A percentile compares a stretch with the other conserved stretches of the same genome.
Conservation (phyloP, 257 asterid species). For the Mentha longifolia region DNA sequence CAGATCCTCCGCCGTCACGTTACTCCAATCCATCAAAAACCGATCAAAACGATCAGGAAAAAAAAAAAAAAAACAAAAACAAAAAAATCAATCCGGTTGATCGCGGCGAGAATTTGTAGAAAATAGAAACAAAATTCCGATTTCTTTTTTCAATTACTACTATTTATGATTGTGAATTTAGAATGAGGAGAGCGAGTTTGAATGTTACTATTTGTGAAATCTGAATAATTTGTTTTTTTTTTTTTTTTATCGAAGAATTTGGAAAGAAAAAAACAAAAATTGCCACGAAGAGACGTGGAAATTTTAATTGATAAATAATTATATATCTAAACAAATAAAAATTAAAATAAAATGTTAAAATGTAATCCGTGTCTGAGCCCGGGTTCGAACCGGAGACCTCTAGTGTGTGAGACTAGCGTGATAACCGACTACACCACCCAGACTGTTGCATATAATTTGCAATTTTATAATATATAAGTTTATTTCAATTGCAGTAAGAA, state of each 20-base stretch:
- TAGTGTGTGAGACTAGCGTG: slow-evolving; percentile 99
- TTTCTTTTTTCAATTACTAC: too few relatives aligned
- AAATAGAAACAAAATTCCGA: neutral
- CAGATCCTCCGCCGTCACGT: slow-evolving; percentile 90
- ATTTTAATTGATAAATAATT: too few relatives aligned
- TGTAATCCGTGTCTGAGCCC: slow-evolving; percentile 57
- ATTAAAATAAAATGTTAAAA: too few relatives aligned
- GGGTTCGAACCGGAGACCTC: slow-evolving; percentile 99
- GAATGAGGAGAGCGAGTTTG: neutral
- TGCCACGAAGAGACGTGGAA: too few relatives aligned
- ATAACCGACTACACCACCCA: slow-evolving; percentile 99
- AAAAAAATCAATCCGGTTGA: slow-evolving; percentile 8
- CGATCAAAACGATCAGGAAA: slow-evolving; percentile 14
- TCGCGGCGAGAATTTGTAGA: slow-evolving; percentile 43
- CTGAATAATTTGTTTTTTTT: neutral
- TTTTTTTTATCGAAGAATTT: neutral
- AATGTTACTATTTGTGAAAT: neutral
- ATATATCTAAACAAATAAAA: too few relatives aligned
- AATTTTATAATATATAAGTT: too few relatives aligned
- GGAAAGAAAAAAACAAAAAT: neutral
- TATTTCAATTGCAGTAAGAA: too few relatives aligned
- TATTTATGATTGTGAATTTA: neutral
- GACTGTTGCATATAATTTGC: too few relatives aligned
- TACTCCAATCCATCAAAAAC: slow-evolving; percentile 82
- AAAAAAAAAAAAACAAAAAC: neutral